Base-by-base conservation (phyloP, 805 yeast species). In the Nakazawaea pomicola region DNA sequence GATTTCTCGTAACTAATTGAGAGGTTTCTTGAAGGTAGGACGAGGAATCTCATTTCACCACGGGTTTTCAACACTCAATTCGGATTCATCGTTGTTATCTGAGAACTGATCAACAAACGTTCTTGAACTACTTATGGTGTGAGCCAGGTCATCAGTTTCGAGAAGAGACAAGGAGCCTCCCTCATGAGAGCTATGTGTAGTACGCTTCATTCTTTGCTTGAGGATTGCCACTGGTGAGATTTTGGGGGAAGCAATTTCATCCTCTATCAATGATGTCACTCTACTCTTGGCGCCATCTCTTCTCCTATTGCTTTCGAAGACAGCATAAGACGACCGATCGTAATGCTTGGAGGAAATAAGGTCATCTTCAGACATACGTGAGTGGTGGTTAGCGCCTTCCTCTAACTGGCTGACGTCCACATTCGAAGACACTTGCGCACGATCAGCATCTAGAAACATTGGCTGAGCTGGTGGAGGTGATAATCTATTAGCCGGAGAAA, bases 401-500 rank as follows among this genome's bases (percentile, higher is more conserved):
- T n/a, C n/a, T n/a, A n/a, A n/a, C n/a, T n/a, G n/a, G n/a, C n/a
- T n/a, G n/a, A n/a, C n/a, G n/a, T n/a, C n/a, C n/a, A n/a, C n/a
- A n/a, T n/a, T n/a, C n/a, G n/a, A n/a, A n/a, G n/a, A n/a, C n/a
- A n/a, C n/a, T n/a, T n/a, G n/a, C n/a, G n/a, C n/a, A 7, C 10
- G 7, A 23, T 8, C 25, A 23, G 25, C 25, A 23, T 23, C 25
- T 23, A 23, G 17, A 27, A 35, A 28, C 3, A 11, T 16, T 4
- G 38, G 38, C 14, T 35, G 38, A 17, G 38, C 31, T 27, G 38
- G 38, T 10, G 38, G 38, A 8, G 15, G 8, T 5, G 38, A 18
- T 17, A 23, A 23, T 7, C 25, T 7, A 23, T 7, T 23, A 23
- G 12, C 38, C 11, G 17, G 12, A 5, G 18, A 7, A 17, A 27